Percentiles rank a stretch among this genome's conserved stretches.
Conservation (phyloP, 768 basidiomycete genomes). For the Lentinula raphanica region DNA sequence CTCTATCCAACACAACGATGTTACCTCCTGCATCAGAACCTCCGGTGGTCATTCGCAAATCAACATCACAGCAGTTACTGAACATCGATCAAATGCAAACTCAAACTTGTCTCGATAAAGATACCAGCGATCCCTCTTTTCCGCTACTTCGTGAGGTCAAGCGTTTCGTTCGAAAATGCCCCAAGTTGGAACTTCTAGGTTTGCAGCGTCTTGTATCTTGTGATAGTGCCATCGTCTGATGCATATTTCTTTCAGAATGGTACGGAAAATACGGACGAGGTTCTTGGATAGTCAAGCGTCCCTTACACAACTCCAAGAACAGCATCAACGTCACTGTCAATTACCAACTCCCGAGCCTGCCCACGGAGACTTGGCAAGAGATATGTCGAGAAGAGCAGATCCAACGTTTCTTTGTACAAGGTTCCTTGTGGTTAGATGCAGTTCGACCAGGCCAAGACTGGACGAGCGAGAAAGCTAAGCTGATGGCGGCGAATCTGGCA, state of each 20-base stretch:
- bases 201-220: background rate
- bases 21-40: background rate
- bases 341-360: constrained; percentile 20
- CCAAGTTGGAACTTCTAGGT: constrained; percentile 27
- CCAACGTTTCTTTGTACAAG: constrained; percentile 3
- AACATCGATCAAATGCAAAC: constrained; percentile 23
- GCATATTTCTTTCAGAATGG: constrained; percentile 24
- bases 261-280: constrained; percentile 30
- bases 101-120: constrained; percentile 15
- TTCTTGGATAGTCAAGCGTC: constrained; percentile 22
- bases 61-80: constrained; percentile 21
- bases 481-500: background rate
- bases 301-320: constrained; percentile 20
- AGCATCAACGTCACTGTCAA: constrained; percentile 28
- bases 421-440: background rate
- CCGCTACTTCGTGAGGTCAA: constrained; percentile 32
- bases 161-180: constrained; percentile 30
- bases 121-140: constrained; percentile 26
- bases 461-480: constrained; percentile 8
- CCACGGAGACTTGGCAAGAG: constrained; percentile 17
- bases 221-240: background rate
- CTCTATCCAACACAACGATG: background rate
- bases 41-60: constrained; percentile 19
- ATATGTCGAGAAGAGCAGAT: constrained; percentile 12
- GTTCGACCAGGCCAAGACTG: constrained; percentile 1